Conservation (phyloP, 192 early-diverging fungal species). For the Podochytrium sp. region DNA sequence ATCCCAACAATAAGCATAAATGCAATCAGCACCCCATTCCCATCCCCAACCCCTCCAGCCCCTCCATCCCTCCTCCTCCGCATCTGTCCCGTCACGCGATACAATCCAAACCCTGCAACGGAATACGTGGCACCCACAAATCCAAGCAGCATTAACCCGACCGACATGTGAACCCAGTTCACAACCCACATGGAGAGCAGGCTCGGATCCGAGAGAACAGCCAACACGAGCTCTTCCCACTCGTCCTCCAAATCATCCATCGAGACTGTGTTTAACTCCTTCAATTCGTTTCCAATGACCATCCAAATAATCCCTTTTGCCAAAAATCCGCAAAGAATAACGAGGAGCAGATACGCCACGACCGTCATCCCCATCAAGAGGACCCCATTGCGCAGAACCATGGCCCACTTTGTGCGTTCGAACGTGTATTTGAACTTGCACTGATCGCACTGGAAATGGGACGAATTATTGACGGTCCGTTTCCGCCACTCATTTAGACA, state of each 20-base stretch:
- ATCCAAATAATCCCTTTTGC: slow-evolving; percentile 17
- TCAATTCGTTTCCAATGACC: background rate
- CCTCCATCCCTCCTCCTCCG: background rate
- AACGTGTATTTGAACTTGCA: slow-evolving; percentile 65
- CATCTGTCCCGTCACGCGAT: background rate
- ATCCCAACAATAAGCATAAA: slow-evolving; percentile 5
- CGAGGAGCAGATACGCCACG: background rate
- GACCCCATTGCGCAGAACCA: slow-evolving; percentile 46
- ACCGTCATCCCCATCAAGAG: slow-evolving; percentile 11
- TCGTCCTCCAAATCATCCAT: slow-evolving; percentile 16
- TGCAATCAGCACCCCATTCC: background rate
- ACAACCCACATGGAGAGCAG: background rate
- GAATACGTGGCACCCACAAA: slow-evolving; percentile 15
- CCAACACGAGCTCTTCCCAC: background rate
- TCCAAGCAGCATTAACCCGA: slow-evolving; percentile 14
- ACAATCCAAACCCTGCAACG: background rate
- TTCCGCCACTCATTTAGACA: slow-evolving; percentile 23
- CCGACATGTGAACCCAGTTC: slow-evolving; percentile 15
- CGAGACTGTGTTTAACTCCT: background rate
- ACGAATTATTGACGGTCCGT: slow-evolving; percentile 40
- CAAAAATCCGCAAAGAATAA: slow-evolving; percentile 22
- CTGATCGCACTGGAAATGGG: slow-evolving; percentile 64
- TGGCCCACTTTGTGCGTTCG: slow-evolving; percentile 54
- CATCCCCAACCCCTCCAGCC: background rate
- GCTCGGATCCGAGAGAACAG: background rate